These are phyloP conservation scores for Lindgomyces ingoldianus DNA, from an alignment of 495 filamentous ascomycete species.

Conservation along the genomic window DNA sequence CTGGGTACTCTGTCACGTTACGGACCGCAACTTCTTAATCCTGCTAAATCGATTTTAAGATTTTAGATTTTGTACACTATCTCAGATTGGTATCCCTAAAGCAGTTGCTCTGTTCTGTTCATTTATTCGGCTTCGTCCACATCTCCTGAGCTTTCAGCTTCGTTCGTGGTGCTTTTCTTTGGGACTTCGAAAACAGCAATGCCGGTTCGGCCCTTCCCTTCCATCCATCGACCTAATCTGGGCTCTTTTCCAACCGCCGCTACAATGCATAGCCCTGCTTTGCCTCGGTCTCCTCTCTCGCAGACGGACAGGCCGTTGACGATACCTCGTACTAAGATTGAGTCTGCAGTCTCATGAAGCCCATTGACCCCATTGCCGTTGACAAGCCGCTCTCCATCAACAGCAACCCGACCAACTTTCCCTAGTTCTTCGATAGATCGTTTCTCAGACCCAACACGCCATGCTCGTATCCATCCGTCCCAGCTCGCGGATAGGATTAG, in stretches of 20 bases:
- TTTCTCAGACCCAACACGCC: constrained; percentile 81
- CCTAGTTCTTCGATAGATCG: constrained; percentile 69
- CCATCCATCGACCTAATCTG: constrained; percentile 75
- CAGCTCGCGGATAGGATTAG: constrained; percentile 87
- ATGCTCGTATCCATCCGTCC: constrained; percentile 87
- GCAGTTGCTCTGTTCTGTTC: too few species aligned
- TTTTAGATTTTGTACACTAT: too few species aligned
- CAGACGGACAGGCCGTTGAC: constrained; percentile 84
- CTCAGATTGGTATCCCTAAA: too few species aligned
- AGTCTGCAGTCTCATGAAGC: constrained; percentile 4
- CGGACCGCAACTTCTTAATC: too few species aligned
- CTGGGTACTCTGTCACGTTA: too few species aligned
- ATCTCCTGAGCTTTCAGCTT: background rate
- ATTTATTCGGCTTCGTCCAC: constrained; percentile 2
- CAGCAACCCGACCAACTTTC: constrained; percentile 54
- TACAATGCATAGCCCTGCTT: constrained; percentile 76
- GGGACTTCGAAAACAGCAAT: constrained; percentile 79
- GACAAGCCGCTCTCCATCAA: background rate
- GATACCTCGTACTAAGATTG: constrained; percentile 64
- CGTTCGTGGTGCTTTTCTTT: constrained; percentile 37
- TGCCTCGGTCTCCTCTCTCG: constrained; percentile 68
- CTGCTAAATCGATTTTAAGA: too few species aligned
- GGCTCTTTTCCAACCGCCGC: constrained; percentile 85
- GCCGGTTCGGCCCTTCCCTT: constrained; percentile 69
- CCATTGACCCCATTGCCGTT: constrained; percentile 2